A percentile compares a stretch with the other conserved stretches of the same genome.
Conservation (phyloP, 1,284 basidiomycete species). For the Trametes sp. region DNA sequence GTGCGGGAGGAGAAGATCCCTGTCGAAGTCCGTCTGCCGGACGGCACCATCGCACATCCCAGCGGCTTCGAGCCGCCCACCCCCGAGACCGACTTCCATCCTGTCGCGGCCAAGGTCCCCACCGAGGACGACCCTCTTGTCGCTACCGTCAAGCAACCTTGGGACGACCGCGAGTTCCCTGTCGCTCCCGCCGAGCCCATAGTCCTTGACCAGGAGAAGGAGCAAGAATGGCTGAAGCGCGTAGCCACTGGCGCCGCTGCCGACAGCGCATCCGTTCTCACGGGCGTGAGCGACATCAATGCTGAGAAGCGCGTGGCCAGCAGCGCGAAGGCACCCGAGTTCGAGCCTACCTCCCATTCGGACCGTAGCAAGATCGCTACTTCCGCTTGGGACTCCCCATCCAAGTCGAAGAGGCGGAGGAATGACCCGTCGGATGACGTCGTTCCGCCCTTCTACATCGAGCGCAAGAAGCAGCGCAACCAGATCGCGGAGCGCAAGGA, state of each 20-base stretch:
- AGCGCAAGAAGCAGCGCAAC: constrained; percentile 44
- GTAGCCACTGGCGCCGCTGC: constrained; percentile 8
- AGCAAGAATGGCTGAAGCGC: constrained; percentile 31
- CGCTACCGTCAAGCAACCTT: constrained; percentile 38
- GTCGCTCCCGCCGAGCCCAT: constrained; percentile 19
- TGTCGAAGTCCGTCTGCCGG: constrained; percentile 41
- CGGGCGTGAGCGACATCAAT: constrained; percentile 20
- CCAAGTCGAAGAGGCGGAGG: constrained; percentile 28
- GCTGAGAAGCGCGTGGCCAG: constrained; percentile 10
- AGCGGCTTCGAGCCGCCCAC: constrained; percentile 46
- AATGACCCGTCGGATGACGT: constrained; percentile 38
- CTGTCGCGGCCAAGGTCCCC: constrained; percentile 36
- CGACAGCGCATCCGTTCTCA: constrained; percentile 15
- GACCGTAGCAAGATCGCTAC: constrained; percentile 31
- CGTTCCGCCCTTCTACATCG: constrained; percentile 43
- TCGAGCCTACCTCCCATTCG: constrained; percentile 10
- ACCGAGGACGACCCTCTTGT: constrained; percentile 35
- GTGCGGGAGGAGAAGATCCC: constrained; percentile 45
- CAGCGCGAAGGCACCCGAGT: constrained; percentile 25
- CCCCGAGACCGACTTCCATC: constrained; percentile 43
- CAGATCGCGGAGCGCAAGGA: constrained; percentile 43
- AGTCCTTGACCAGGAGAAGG: constrained; percentile 19
- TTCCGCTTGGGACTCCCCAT: constrained; percentile 37
- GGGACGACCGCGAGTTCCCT: constrained; percentile 36
- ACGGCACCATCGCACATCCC: constrained; percentile 42